Base-by-base conservation (phyloP, 305 asterid genomes). In the Fraxinus ornus region DNA sequence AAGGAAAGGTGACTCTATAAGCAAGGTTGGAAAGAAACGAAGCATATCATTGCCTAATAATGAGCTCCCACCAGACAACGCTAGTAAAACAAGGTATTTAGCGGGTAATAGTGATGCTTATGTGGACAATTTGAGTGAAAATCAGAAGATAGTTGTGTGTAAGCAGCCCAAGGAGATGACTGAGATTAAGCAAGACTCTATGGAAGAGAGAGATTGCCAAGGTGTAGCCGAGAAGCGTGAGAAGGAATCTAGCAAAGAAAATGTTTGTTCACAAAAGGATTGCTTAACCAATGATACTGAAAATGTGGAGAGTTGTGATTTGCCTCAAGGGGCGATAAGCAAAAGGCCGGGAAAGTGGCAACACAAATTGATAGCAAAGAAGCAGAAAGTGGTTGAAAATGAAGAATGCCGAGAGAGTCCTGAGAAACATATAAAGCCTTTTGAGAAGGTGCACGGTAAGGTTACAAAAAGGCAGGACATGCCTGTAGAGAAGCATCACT, bases 1-100 rank as follows among this genome's bases (percentile, higher is more conserved):
- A 12, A 39, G 76, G 15, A 41, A 80, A 81, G 13, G 13, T 32
- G 72, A 57, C 52, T 10, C 77, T 24, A 41, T 24, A 36, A 41
- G 57, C 28, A 80, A 80, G 79, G 28, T 80, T 28, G 77, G 21
- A 52, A 82, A 78, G 52, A 80, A 39, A 78, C 82, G 28, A 36
- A 55, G 80, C 30, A 36, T 28, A 73, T 33, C 75, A 37, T 76
- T 83, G 76, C 78, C 86, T 66, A 52, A 73, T 78, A 15, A 79
- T 44, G 64, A 75, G 83, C 76, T 73, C 36, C 75, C n/a, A 36
- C 62, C 75, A 55, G 82, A 78, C 8, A 44, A 21, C 79, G 81
- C 86, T 32, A 70, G 88, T 80, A 84, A 85, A 83, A 82, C 75
- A 30, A 81, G 79, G 80, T 44, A 33, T 39, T 33, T 60, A 26